Base-by-base conservation (phyloP, 176 grass and related monocot genomes). In the Pharus latifolius region DNA sequence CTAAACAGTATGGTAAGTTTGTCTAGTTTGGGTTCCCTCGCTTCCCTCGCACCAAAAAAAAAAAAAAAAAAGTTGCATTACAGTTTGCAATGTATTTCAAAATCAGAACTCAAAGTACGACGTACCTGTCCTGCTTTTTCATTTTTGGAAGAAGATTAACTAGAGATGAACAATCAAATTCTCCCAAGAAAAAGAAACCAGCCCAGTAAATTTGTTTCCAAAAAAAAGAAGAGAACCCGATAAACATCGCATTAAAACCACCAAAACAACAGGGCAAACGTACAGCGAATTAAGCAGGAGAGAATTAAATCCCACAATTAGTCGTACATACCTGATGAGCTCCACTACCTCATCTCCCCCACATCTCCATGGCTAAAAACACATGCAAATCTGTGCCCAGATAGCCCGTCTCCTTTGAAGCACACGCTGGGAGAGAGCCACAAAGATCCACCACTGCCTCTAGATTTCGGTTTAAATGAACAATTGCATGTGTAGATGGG, bases 261-360 rank as follows among this genome's bases (percentile, higher is more conserved):
- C 11, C 28, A 9, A 54, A 18, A 23, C 24, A 65, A 25, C 13
- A 24, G 9, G 30, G 4, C 18, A 17, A 24, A 3, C 17, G 2
- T 12, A 17, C 20, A 12, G 20, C 1, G 9, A 45, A 24, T 8
- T 54, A 32, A 18, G 2, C 38, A 26, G 19, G 49, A 49, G 1
- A 48, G 26, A 48, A 17, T 42, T 11, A 33, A 60, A 17, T 60
- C 7, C 13, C 32, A 38, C 42, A 37, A 7, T 0, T 1, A 57
- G 60, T n/a, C n/a, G n/a, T 40, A 56, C 78, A 30, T 10, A 74
- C 78, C 55, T 52, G n/a, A 38, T 38, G 50, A 49, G 70, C 42
- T 74, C 3, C 45, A 31, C 13, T 10, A 18, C 34, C 58, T 63
- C 58, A 63, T 63, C 20, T 13, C 31, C 30, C 1, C 22, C 11